Evolutionary conservation across 1,284 basidiomycete genomes (phyloP).

Genomic region (Malassezia restricta): DNA sequence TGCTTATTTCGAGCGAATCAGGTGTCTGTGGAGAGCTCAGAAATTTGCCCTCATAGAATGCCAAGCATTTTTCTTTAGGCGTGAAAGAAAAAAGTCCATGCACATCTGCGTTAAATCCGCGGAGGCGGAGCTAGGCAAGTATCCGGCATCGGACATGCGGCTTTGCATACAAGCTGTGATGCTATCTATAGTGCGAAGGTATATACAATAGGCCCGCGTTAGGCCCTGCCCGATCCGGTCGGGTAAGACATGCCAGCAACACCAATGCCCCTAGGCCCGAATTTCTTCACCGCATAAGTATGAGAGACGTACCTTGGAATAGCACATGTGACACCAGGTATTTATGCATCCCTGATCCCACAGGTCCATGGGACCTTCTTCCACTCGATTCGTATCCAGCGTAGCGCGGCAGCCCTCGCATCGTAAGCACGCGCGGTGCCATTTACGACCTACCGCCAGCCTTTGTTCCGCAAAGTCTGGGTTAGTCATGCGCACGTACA

Average conservation of each 20-base stretch:
- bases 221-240: not conserved
- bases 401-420: slow-evolving; percentile 41
- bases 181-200: too few species aligned
- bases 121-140: too few species aligned
- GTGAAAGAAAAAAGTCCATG: too few species aligned
- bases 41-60: too few species aligned
- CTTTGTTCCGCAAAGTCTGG: slow-evolving; percentile 43
- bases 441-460: slow-evolving; percentile 33
- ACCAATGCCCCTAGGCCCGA: slow-evolving; percentile 21
- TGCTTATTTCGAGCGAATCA: too few species aligned
- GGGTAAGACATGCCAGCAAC: slow-evolving; percentile 20
- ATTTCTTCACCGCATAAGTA: slow-evolving; percentile 5
- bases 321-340: slow-evolving; percentile 39
- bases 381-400: slow-evolving; percentile 33
- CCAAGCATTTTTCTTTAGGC: too few species aligned
- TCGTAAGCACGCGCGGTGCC: slow-evolving; percentile 39
- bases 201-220: too few species aligned
- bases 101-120: too few species aligned
- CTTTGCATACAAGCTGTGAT: too few species aligned
- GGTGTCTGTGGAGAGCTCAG: too few species aligned
- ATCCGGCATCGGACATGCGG: too few species aligned
- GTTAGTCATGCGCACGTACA: slow-evolving; percentile 18
- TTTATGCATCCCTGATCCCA: slow-evolving; percentile 16
- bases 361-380: slow-evolving; percentile 30
- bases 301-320: slow-evolving; percentile 26